Evolutionary conservation across 2,329 filamentous ascomycete genomes (phyloP), one percentile per base, ranked within the genome.

Genomic region (Allantophomopsis cytisporea): DNA sequence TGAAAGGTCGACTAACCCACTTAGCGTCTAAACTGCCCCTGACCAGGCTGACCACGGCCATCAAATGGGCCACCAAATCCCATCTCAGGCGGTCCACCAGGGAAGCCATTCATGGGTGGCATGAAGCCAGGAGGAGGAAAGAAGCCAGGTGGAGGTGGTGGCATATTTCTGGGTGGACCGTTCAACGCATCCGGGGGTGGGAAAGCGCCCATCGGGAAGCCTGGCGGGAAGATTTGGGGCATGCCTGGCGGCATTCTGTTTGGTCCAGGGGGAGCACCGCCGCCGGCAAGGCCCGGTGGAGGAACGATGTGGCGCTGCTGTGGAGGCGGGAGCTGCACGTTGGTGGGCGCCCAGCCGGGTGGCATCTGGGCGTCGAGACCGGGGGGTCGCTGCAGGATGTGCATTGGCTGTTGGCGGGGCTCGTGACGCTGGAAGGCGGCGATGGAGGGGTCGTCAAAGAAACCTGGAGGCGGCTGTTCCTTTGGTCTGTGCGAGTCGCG

Each of bases 301-400:
- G 73, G 71, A 28, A 74, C 71, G 62, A 78, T 76, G 21, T 68
- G 69, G 13, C 67, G 65, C 16, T 60, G 60, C 42, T 60, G 59
- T 35, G 47, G 55, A 39, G 55, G 52, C 34, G 55, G 55, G 15
- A 56, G 53, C 31, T 43, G 45, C 14, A 15, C 34, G 12, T 40
- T 35, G 23, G 39, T 38, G 37, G 40, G 63, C 60, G 74, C 65
- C 62, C 70, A 75, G 42, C 59, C 66, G 14, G 66, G 71, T 14
- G 68, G 70, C 60, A 79, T 69, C 49, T 73, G 69, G 35, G 66
- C 74, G 32, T 80, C 58, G 7, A 76, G 75, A 2, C 73, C 72
- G 14, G 66, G 69, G n/a, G 72, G 73, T 5, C 75, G 71, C 55
- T 80, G 75, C 16, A 80, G 56, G 39, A 80, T 80, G 52, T 80